Evolutionary conservation across 352 stramenopile genomes (phyloP), one percentile per base, ranked within the genome.

Genomic region (Pythium rishiriense): DNA sequence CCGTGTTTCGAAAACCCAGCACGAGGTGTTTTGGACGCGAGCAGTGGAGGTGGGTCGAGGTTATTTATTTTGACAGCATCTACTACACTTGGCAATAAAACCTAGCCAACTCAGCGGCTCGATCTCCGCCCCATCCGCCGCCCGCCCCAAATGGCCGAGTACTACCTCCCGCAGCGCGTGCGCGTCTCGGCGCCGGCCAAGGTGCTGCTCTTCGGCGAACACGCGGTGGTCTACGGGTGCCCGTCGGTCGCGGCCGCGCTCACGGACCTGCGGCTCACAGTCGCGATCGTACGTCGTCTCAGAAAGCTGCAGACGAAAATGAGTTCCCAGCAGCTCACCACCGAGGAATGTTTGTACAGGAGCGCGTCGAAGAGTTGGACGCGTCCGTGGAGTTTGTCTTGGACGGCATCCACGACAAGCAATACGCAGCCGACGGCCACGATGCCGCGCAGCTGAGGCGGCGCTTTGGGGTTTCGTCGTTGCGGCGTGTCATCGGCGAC

Each of bases 151-250:
- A 39, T 49, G 46, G 50, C 57, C 14, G 56, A 66, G 41, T 41
- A 58, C 33, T 52, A 51, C 29, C 33, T 61, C 39, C 63, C 65
- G 35, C 60, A 28, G 57, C 48, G 47, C 66, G 66, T 91, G 52
- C 72, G 69, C 33, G 83, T 81, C 42, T 92, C 86, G 53, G 89
- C 90, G 49, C 90, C 90, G 0, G 89, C 85, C n/a, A 97, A 97
- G 64, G 70, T 96, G 54, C 79, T 97, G 66, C 82, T 97, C 39
- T 90, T 97, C 45, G 89, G 89, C 11, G 89, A 97, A 69, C 90
- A 97, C 66, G 87, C 90, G 0, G 89, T 97, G 31, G 89, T 97
- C 14, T 96, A 97, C 52, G 87, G 90, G 11, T 89, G 77, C 26
- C 79, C 88, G 4, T 90, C 87, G 21, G 76, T 98, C 43, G 93